Evolutionary conservation across 805 yeast genomes (phyloP), one percentile per base, ranked within the genome.

Genomic region (baker's yeast (Saccharomyces cerevisiae)): DNA sequence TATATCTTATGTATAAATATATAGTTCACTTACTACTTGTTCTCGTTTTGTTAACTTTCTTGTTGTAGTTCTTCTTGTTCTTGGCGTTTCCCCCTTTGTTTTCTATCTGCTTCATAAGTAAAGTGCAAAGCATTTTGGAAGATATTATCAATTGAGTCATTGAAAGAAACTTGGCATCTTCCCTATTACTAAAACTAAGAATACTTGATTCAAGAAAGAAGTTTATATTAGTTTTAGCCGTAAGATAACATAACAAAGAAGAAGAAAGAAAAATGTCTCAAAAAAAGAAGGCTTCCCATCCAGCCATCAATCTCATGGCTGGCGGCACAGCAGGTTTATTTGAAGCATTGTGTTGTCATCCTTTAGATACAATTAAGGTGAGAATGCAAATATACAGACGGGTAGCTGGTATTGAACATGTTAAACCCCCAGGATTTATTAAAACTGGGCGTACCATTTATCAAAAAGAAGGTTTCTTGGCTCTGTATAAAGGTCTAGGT

Each of bases 241-340:
- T 14, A 24, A 9, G 14, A 14, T 17, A 27, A 22, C 6, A 50
- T 28, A 32, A 26, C 11, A 36, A 5, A 49, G 10, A 41, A 50
- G 46, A 14, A 46, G 13, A 22, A 50, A 22, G 11, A 10, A 41
- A 47, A 50, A 60, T 58, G 62, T 60, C 72, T 22, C 59, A 63
- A 53, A 69, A 72, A 57, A 70, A 70, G 56, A 69, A 66, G 52
- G 61, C 72, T 11, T 70, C 76, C 21, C 61, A 67, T 51, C 75
- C 84, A 26, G 80, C 83, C 11, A 78, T 84, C 54, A 90, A 86
- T 65, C 77, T 87, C 61, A 77, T 89, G 50, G 94, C 97, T 32
- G 99, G 99, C 63, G 99, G 99, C 65, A 83, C 92, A 6, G 99
- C 99, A 13, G 99, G 99, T 55, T 77, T 92, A 57, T 89, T 91